These are phyloP conservation scores for Quercus aquifolioides DNA, from an alignment of 306 rosid genomes.

Conservation along the genomic window DNA sequence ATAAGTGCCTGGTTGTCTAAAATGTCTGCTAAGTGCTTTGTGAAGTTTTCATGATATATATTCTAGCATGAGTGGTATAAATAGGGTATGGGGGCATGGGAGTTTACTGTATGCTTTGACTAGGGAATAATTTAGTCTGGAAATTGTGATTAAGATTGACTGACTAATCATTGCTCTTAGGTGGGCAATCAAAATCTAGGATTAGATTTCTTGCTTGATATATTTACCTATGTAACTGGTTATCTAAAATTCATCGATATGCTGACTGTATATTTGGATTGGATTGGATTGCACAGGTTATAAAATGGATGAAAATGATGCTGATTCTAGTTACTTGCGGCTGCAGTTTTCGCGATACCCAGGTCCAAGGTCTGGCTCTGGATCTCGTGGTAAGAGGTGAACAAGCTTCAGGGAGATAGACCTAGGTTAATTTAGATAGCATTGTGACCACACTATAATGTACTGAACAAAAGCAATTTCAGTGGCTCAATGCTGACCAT, in stretches of 20 bases:
- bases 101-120: not conserved
- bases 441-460: slow-evolving; percentile 1
- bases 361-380: slow-evolving; percentile 77
- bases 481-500: slow-evolving; percentile 15
- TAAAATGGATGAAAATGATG: slow-evolving; percentile 63
- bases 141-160: not conserved
- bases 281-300: slow-evolving; percentile 47
- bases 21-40: not conserved
- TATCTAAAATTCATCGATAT: slow-evolving; percentile 1
- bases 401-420: slow-evolving; percentile 14
- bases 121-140: not conserved
- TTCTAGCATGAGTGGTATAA: not conserved
- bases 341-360: slow-evolving; percentile 90
- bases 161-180: not conserved
- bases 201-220: not conserved
- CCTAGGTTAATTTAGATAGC: slow-evolving; percentile 26
- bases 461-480: slow-evolving; percentile 19
- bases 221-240: not conserved
- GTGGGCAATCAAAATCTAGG: not conserved
- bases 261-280: slow-evolving; percentile 36
- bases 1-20: not conserved
- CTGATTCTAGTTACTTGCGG: slow-evolving; percentile 64
- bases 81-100: not conserved
- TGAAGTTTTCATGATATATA: not conserved
- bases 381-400: slow-evolving; percentile 67